Base-by-base conservation (phyloP, 2,329 filamentous ascomycete genomes). In the Fusarium torreyae region DNA sequence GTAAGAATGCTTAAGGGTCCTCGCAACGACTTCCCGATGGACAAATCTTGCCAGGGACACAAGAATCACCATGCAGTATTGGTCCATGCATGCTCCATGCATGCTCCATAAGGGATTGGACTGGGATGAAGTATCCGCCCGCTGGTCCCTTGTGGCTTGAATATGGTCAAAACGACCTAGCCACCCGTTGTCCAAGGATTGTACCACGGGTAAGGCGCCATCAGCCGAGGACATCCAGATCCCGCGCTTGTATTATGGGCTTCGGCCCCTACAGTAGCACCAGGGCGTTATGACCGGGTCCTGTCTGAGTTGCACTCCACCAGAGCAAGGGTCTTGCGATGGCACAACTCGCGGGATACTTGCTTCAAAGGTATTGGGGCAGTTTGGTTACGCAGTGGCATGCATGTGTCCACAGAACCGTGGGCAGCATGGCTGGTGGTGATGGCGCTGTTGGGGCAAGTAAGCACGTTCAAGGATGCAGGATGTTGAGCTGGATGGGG, bases 11-110 rank as follows among this genome's bases (percentile, higher is more conserved):
- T 31, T n/a, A 43, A 34, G 52, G 39, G 52, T 64, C 34, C 42
- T 69, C 57, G 49, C 57, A 68, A 69, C 46, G n/a, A 63, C 63
- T 70, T 68, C 63, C 66, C 39, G 45, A 69, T 56, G 28, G 10
- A 31, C 28, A 40, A 42, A 69, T 31, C 20, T 48, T 28, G 61
- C 24, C 49, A 42, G 36, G 39, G 49, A 51, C 44, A 60, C 57
- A 57, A 54, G 61, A 36, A 34, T 46, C 14, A 34, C 33, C 53
- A 52, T 52, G 49, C 26, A 48, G 33, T 44, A 39, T 55, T 28
- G 49, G 33, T 20, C 39, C 42, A 18, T 24, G 22, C 22, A 24
- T 63, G 22, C 46, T 52, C 46, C 36, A 39, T 51, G 22, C 22
- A 24, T 63, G 22, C 46, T 52, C 46, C 36, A 39, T 51, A 20